Evolutionary conservation across 2,329 filamentous ascomycete species (phyloP), one percentile per base, ranked within the genome.

Genomic region (Microascus cirrosus): DNA sequence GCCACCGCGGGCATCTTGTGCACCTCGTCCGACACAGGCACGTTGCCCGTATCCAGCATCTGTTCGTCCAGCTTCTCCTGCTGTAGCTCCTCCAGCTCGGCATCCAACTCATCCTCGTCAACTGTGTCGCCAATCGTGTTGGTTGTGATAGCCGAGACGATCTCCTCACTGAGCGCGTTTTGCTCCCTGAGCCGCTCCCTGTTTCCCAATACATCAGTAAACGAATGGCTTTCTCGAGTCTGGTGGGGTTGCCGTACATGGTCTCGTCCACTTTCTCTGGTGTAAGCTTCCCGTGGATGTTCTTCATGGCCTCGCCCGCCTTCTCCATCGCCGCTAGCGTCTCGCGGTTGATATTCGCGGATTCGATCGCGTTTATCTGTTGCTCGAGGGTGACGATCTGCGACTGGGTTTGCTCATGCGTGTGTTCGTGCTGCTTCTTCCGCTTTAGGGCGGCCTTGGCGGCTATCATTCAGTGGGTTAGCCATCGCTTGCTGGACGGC

Each of bases 271-370:
- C 93, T 75, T 95, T 94, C 66, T 96, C 91, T 62, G 94, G 89
- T 54, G 90, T 96, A 63, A 97, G 83, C 62, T 89, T 89, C 65
- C 85, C 87, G 70, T 97, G 91, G 65, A 99, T 99, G 62, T 86
- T 78, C 77, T 92, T 87, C 92, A 99, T 97, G 39, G 93, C 94
- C 61, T 85, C 77, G 63, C 89, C 85, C 12, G 94, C 93, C 69
- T 86, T 86, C 82, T 95, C 87, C 91, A 99, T 96, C 8, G 92
- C 93, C 64, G 87, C 83, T 63, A 97, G 79, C 13, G 94, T 99
- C 78, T 96, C 92, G 74, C 93, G 86, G 79, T 99, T 99, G 78
- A 99, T 96, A 71, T 97, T 99, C 61, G 94, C 94, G 54, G 92
- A 90, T 74, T 99, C 94, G 77, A 99, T 97, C 60, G 89, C 87